phyloP scores from a whole-genome alignment of 371 early-diverging fungal species.

The Lichtheimia ornata region DNA sequence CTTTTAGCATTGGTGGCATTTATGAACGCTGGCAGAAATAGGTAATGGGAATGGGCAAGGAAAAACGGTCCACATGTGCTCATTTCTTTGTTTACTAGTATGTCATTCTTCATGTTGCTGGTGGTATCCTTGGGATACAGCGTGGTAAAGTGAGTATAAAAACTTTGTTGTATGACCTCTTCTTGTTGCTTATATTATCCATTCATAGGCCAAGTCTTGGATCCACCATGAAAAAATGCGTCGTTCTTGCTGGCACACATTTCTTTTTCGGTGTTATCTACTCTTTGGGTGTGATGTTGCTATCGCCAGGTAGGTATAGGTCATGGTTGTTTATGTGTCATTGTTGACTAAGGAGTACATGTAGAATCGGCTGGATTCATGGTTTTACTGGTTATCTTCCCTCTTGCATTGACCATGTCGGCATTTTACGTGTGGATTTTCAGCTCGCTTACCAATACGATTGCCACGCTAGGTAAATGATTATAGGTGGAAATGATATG shows the following conservation, averaged over 20 bases:
- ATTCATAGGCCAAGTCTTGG: conserved; percentile 82
- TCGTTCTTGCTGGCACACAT: conserved; percentile 75
- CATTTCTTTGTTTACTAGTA: conserved; percentile 27
- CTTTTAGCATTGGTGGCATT: conserved; percentile 69
- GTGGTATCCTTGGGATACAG: conserved; percentile 96
- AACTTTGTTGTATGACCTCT: no score
- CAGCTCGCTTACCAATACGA: conserved; percentile 39
- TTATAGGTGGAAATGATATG: neutral
- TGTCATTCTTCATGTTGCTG: conserved; percentile 94
- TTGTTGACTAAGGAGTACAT: neutral
- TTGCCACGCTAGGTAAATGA: conserved; percentile 28
- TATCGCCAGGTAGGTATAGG: conserved; percentile 44
- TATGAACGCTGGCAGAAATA: conserved; percentile 88
- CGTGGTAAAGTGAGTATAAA: conserved; percentile 75
- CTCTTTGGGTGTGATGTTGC: conserved; percentile 77
- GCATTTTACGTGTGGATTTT: conserved; percentile 92
- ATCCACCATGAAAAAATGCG: conserved; percentile 85
- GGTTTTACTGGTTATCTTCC: conserved; percentile 83
- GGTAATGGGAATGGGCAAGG: conserved; percentile 21
- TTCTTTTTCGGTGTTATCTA: conserved; percentile 90
- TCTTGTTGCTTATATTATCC: no score
- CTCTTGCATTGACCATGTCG: conserved; percentile 88
- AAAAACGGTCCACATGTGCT: neutral
- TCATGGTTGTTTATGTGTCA: neutral
- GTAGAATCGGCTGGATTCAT: conserved; percentile 67